Base-by-base conservation (phyloP, 2,329 filamentous ascomycete species). In the Fusarium tricinctum region DNA sequence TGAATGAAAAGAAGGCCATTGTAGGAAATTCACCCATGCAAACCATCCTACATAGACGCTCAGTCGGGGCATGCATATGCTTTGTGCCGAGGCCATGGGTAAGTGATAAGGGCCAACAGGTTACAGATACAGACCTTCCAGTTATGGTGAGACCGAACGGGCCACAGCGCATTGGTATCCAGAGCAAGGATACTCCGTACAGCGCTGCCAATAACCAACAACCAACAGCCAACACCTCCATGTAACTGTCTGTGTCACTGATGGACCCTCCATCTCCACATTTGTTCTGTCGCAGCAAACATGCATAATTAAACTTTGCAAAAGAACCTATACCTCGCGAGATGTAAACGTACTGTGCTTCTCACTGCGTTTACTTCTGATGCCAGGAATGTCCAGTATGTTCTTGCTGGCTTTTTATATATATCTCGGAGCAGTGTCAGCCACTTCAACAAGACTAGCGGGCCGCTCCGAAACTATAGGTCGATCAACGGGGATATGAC, bases 401-500 rank as follows among this genome's bases (percentile, higher is more conserved):
- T 33, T 8, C 9, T 28, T 50, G 12, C 4, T 3, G 7, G 4
- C 14, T 32, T 17, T 9, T 35, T 20, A 2, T 9, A 22, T 20
- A 10, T 42, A 2, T 8, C 15, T 28, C 8, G 8, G 15, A 22
- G 28, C 45, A 4, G 14, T 6, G n/a, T 12, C 22, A 1, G 13
- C 32, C 13, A 7, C 30, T 14, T 6, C 17, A 17, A 8, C 7
- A 42, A 22, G 19, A n/a, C 4, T 6, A 30, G 15, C 43, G 49
- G 26, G 14, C 32, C 19, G n/a, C 15, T 9, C 22, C n/a, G 38
- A n/a, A 48, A 20, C 8, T 15, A 28, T 19, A 19, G 22, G 38
- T 10, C 17, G 38, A 58, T 35, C 39, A 43, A 23, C 44, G 28
- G 42, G 51, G 60, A 40, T 58, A 17, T 17, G 12, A 17, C 57